A percentile compares a stretch with the other conserved stretches of the same genome.
These are phyloP conservation scores for Myriosclerotinia curreyana DNA, from an alignment of 2,329 filamentous ascomycete species.

Conservation along the genomic window DNA sequence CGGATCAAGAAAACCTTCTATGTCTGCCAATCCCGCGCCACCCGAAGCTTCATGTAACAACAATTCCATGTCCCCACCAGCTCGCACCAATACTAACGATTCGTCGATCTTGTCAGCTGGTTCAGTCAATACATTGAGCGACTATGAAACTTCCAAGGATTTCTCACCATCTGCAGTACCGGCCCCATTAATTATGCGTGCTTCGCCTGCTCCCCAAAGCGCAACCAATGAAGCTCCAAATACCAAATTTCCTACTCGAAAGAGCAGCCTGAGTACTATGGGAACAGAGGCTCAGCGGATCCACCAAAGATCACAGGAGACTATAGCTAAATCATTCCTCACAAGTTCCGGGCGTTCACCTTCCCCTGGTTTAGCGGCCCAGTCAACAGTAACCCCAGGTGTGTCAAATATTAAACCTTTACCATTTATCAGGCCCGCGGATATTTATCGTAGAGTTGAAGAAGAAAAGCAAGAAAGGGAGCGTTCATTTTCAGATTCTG, in stretches of 20 bases:
- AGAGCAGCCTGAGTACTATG: constrained; percentile 56
- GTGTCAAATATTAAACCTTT: constrained; percentile 51
- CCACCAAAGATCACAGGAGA: constrained; percentile 25
- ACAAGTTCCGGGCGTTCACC: constrained; percentile 36
- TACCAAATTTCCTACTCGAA: constrained; percentile 55
- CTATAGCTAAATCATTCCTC: constrained; percentile 37
- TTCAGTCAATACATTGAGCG: constrained; percentile 33
- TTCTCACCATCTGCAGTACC: constrained; percentile 53
- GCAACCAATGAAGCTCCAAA: constrained; percentile 38
- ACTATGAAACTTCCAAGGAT: constrained; percentile 45
- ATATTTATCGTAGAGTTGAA: constrained; percentile 71
- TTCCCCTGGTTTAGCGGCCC: constrained; percentile 42
- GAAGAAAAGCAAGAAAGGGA: constrained; percentile 64
- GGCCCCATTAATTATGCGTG: constrained; percentile 46
- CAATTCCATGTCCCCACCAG: background rate
- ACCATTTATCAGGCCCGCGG: constrained; percentile 68
- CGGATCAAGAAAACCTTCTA: constrained; percentile 29
- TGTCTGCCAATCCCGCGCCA: constrained; percentile 14
- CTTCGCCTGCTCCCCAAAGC: constrained; percentile 41
- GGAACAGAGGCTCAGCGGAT: constrained; percentile 34
- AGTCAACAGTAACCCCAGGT: constrained; percentile 40
- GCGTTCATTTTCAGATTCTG: constrained; percentile 55
- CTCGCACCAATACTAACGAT: constrained; percentile 26
- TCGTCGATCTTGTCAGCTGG: constrained; percentile 29
- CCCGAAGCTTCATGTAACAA: constrained; percentile 4